Base-by-base conservation (phyloP, 805 yeast species). In the Zygosaccharomyces lentus region DNA sequence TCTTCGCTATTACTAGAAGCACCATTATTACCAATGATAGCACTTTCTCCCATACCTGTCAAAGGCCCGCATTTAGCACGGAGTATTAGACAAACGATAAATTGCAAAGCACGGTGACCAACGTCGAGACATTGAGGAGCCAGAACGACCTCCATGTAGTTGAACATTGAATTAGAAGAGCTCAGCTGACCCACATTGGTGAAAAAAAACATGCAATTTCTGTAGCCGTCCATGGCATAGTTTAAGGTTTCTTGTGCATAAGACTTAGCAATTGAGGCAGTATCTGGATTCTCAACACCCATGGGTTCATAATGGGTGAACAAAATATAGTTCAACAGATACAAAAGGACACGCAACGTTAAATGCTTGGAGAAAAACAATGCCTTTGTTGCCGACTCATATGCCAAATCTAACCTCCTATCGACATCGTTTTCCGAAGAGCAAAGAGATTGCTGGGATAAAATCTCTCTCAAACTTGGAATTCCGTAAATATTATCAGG, bases 91-190 rank as follows among this genome's bases (percentile, higher is more conserved):
- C 81, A 77, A n/a, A 78, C 77, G 62, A 78, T 67, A 53, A 78
- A 78, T 52, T 78, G 81, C 55, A 76, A 70, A 4, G 82, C 74
- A 51, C 83, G 67, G 52, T 78, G 81, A 47, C 80, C 80, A 31
- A 75, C 66, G 41, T 77, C 71, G 56, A 78, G 57, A 56, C 78
- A 65, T 50, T 68, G 70, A 9, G 82, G 82, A 19, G 75, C 68
- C 10, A 76, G 50, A 6, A 76, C 59, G 46, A 78, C 65, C 50
- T 77, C 80, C 61, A 64, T 64, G 38, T 65, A 62, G 44, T 63
- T 65, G 45, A 66, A 66, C 49, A 65, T 61, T 7, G 65, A 60
- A 7, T 57, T 54, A 5, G 75, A 67, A 21, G 73, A 72, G 21
- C 71, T 67, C 1, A 53, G 45, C 9, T 53, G 50, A 34, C 56